Evolutionary conservation across 2,329 filamentous ascomycete species (phyloP).

Genomic region (Fusarium denticulatum): DNA sequence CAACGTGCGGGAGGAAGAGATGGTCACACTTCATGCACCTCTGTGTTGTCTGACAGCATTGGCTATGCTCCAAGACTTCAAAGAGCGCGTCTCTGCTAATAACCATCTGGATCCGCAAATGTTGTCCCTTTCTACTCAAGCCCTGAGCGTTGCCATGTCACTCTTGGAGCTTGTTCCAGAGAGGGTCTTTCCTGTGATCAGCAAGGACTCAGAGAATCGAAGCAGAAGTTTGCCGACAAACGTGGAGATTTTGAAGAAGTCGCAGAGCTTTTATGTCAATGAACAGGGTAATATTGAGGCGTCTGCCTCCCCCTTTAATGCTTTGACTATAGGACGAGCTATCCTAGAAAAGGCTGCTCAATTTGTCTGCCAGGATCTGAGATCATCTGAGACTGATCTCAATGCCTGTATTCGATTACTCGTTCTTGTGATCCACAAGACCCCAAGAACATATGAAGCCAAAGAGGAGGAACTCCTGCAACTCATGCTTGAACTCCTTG

Average conservation of each 20-base stretch:
- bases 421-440: constrained; percentile 66
- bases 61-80: constrained; percentile 70
- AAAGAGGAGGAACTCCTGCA: constrained; percentile 60
- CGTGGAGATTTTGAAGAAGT: constrained; percentile 66
- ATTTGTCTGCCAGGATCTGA: constrained; percentile 59
- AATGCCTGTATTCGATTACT: constrained; percentile 69
- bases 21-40: constrained; percentile 87
- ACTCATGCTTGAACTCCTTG: constrained; percentile 61
- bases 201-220: constrained; percentile 1
- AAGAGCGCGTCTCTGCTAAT: constrained; percentile 48
- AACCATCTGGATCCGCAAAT: constrained; percentile 49
- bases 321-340: constrained; percentile 66
- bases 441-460: constrained; percentile 53
- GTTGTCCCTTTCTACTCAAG: constrained; percentile 46
- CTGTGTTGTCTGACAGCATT: constrained; percentile 67
- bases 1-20: constrained; percentile 95
- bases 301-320: constrained; percentile 66
- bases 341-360: constrained; percentile 69
- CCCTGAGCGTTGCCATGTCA: constrained; percentile 62
- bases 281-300: constrained; percentile 77
- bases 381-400: constrained; percentile 57
- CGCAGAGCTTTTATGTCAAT: constrained; percentile 73
- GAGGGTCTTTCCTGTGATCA: constrained; percentile 62
- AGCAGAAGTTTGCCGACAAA: constrained; percentile 38
- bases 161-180: constrained; percentile 73